Conservation (phyloP, 2,329 filamentous ascomycete species). For the Clarireedia paspali region DNA sequence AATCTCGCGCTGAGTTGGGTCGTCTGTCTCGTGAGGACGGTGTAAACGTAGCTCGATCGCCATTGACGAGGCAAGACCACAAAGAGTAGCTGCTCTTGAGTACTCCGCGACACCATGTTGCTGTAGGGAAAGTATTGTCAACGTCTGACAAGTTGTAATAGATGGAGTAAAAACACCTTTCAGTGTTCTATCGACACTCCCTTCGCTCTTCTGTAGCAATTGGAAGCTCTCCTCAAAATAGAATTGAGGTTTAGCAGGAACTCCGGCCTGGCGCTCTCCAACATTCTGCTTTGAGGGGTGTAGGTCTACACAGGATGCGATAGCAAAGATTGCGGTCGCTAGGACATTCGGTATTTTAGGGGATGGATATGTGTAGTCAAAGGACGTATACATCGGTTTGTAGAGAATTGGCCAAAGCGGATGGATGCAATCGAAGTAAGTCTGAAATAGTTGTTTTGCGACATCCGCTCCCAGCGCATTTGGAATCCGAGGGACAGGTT, state of each 20-base stretch:
- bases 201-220: conserved; percentile 17
- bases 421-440: conserved; percentile 27
- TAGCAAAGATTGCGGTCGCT: conserved; percentile 24
- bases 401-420: conserved; percentile 28
- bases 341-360: conserved; percentile 21
- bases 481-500: background rate
- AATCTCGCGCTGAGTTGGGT: conserved; percentile 22
- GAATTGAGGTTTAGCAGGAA: background rate
- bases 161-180: conserved; percentile 21
- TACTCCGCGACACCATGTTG: conserved; percentile 28
- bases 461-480: conserved; percentile 16
- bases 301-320: conserved; percentile 24
- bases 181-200: conserved; percentile 8
- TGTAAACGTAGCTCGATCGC: conserved; percentile 26
- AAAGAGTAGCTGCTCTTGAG: conserved; percentile 23
- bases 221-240: conserved; percentile 13
- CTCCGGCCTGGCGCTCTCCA: conserved; percentile 11
- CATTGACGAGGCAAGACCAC: conserved; percentile 24
- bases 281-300: conserved; percentile 11
- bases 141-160: conserved; percentile 24
- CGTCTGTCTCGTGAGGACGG: conserved; percentile 16
- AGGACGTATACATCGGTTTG: conserved; percentile 25
- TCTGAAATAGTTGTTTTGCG: conserved; percentile 24
- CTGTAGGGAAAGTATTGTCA: conserved; percentile 24
- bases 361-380: conserved; percentile 21